These are phyloP conservation scores for Phytophthora tubulina DNA, from an alignment of 352 stramenopile species.

Conservation along the genomic window DNA sequence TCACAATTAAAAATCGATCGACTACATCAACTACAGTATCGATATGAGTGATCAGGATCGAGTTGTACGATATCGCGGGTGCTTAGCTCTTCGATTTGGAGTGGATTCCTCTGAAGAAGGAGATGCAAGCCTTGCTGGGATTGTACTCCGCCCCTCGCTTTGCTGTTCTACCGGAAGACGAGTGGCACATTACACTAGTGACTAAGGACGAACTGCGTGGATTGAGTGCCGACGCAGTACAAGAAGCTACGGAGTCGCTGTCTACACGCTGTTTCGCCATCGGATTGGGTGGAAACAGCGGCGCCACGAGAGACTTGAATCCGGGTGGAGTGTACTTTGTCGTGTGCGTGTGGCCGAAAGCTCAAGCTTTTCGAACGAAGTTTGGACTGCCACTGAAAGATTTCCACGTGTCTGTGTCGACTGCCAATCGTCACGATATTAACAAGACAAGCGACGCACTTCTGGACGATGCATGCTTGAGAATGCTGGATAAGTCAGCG, in stretches of 20 bases:
- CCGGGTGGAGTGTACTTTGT: conserved; percentile 53
- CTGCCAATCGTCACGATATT: conserved; percentile 54
- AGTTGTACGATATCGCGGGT: conserved; percentile 47
- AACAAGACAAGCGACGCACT: conserved; percentile 57
- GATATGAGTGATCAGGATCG: conserved; percentile 22
- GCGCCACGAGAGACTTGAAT: conserved; percentile 17
- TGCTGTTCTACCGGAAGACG: conserved; percentile 29
- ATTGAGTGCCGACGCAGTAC: conserved; percentile 31
- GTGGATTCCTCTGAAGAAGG: conserved; percentile 25
- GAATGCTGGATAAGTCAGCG: conserved; percentile 34
- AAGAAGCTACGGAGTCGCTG: conserved; percentile 44
- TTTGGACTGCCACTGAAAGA: conserved; percentile 53
- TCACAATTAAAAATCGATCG: conserved; percentile 5
- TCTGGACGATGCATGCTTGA: conserved; percentile 24
- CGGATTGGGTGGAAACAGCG: conserved; percentile 43
- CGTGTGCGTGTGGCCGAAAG: conserved; percentile 70
- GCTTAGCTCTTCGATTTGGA: conserved; percentile 45
- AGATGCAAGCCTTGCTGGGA: conserved; percentile 33
- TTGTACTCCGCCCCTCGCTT: not conserved
- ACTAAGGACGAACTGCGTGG: conserved; percentile 61
- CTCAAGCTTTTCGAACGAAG: conserved; percentile 53
- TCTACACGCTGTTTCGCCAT: conserved; percentile 51
- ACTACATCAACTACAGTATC: no score
- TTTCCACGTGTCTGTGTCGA: conserved; percentile 66
- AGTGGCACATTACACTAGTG: conserved; percentile 69